phyloP scores from a whole-genome alignment of 495 filamentous ascomycete genomes.

The Aspergillus indologenus region DNA sequence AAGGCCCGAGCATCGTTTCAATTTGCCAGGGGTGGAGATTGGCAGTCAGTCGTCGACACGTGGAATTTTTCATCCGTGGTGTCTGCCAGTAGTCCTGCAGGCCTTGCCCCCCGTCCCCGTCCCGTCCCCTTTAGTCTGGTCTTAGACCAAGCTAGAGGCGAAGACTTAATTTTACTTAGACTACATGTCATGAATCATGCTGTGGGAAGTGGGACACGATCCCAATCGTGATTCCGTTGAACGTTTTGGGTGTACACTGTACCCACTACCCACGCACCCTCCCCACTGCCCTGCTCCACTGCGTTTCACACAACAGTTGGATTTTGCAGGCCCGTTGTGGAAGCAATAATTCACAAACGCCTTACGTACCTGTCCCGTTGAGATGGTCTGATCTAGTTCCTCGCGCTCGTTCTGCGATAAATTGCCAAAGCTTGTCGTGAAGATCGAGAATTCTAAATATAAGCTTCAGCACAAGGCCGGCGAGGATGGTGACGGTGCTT shows the following conservation, averaged over 20 bases:
- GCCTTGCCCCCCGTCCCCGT: not conserved
- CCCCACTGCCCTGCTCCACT: not conserved
- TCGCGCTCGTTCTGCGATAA: not conserved
- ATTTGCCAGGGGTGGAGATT: slow-evolving; percentile 1
- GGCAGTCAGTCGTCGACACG: slow-evolving; percentile 6
- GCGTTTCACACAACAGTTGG: not conserved
- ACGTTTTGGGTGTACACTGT: not conserved
- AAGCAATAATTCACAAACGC: not conserved
- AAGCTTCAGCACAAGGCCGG: not conserved
- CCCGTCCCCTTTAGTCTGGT: not conserved
- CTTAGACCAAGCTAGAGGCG: no score
- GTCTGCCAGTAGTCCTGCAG: not conserved
- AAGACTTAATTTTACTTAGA: not conserved
- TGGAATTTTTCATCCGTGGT: slow-evolving; percentile 5
- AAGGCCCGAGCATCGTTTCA: slow-evolving; percentile 10
- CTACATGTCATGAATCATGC: not conserved
- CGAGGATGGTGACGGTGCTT: not conserved
- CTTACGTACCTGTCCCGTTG: not conserved
- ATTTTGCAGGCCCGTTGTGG: not conserved
- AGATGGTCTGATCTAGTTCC: not conserved
- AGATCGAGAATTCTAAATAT: not conserved
- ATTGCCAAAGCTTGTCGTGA: not conserved
- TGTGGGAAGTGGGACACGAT: not conserved
- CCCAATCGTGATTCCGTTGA: not conserved
- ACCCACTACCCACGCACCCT: not conserved